Evolutionary conservation across 2,329 filamentous ascomycete genomes (phyloP).

Genomic region (Diaporthe nobilis): DNA sequence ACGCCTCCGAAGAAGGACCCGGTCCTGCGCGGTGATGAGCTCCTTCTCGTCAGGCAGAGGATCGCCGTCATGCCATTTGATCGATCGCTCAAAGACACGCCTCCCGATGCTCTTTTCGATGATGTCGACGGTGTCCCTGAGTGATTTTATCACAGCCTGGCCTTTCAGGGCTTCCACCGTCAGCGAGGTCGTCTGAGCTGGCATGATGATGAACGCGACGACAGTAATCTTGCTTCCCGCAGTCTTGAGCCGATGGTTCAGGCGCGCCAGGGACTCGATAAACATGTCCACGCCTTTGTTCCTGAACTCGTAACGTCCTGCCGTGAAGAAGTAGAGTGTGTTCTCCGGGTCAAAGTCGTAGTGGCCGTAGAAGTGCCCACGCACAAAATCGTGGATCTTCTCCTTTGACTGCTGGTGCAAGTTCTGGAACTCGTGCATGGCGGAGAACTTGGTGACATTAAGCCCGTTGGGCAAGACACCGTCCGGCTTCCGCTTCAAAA

Average conservation of each 20-base stretch:
- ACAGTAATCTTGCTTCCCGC: slow-evolving; percentile 91
- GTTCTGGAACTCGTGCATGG: slow-evolving; percentile 99
- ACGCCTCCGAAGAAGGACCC: slow-evolving; percentile 89
- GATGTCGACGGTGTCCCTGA: slow-evolving; percentile 91
- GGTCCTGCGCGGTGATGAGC: slow-evolving; percentile 90
- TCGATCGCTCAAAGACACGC: slow-evolving; percentile 92
- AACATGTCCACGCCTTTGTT: slow-evolving; percentile 99
- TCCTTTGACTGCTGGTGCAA: slow-evolving; percentile 96
- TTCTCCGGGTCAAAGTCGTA: slow-evolving; percentile 98
- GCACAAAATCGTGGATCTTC: slow-evolving; percentile 98
- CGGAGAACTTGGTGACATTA: slow-evolving; percentile 98
- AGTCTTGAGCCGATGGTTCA: slow-evolving; percentile 93
- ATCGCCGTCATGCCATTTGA: slow-evolving; percentile 96
- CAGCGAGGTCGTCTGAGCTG: slow-evolving; percentile 93
- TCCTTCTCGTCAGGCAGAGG: slow-evolving; percentile 97
- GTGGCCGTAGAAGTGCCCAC: slow-evolving; percentile 98
- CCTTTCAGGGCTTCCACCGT: slow-evolving; percentile 97
- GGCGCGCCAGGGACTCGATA: slow-evolving; percentile 92
- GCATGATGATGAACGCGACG: slow-evolving; percentile 99
- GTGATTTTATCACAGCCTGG: slow-evolving; percentile 96
- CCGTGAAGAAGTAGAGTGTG: slow-evolving; percentile 97
- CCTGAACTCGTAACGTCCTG: slow-evolving; percentile 95
- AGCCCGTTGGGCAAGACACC: slow-evolving; percentile 96
- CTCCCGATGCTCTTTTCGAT: slow-evolving; percentile 95
- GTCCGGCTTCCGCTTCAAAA: slow-evolving; percentile 97